Base-by-base conservation (phyloP, 805 yeast genomes). In the Debaryomyces hansenii region DNA sequence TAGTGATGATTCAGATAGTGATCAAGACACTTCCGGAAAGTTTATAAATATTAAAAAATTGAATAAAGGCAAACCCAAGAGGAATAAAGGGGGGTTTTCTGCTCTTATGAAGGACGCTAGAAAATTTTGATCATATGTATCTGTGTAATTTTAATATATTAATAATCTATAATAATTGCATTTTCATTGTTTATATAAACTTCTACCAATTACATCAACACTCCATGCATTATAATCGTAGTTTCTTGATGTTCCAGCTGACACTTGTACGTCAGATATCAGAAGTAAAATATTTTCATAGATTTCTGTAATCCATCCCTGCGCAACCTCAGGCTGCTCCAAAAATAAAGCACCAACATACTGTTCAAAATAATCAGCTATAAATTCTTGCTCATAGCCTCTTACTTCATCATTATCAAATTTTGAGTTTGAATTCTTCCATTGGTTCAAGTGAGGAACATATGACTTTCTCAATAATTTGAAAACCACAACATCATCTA, bases 311-410 rank as follows among this genome's bases (percentile, higher is more conserved):
- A 71, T 63, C 60, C 69, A 70, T n/a, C 43, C 37, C 47, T 63
- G 65, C 2, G 75, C 74, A 1, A 55, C 63, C 7, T 54, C 59
- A 4, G 75, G 75, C 49, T 63, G 69, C 40, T 70, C 74, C 14
- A 69, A 46, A 38, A 63, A 64, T 39, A 71, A 58, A 0, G 74
- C 71, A n/a, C 74, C 76, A n/a, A 69, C 66, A 40, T 71, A 71
- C 42, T 65, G 66, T 49, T 71, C 76, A 47, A 71, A 71, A 51
- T 64, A 71, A 47, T 71, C 76, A 1, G 69, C 76, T 29, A 70
- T 56, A 48, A 70, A 69, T 46, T 71, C 76, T 44, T 70, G 73
- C 52, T 71, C 75, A 48, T 69, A 70, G 31, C 59, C 49, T 28
- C 59, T 48, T 1, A 51, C 49, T 20, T 55, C 56, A 2, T 50